phyloP scores from a whole-genome alignment of 305 asterid species.

The Fraxinus velutina region DNA sequence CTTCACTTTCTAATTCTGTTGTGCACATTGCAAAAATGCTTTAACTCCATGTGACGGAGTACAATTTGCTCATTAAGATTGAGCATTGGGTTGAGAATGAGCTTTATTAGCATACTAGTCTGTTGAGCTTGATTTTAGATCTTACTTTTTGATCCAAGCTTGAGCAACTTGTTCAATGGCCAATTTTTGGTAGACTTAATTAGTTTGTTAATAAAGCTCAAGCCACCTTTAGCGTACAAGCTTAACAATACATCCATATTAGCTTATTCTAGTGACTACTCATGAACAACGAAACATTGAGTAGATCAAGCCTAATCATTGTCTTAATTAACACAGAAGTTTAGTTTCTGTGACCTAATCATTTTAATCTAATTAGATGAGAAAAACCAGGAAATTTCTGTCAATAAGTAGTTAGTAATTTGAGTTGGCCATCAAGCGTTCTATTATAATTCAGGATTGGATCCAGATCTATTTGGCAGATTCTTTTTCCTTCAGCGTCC shows the following conservation, averaged over 20 bases:
- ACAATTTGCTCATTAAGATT: not conserved
- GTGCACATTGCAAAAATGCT: not conserved
- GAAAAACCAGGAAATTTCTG: not conserved
- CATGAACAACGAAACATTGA: not conserved
- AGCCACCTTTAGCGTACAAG: not conserved
- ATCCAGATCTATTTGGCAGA: not conserved
- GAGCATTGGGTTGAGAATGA: not conserved
- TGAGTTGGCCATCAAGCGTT: not conserved
- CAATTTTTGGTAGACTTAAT: not conserved
- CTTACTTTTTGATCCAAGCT: not conserved
- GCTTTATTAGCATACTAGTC: not conserved
- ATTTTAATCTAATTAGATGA: not conserved
- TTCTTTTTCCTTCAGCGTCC: not conserved
- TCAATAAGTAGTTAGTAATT: not conserved
- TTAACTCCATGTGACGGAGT: not conserved
- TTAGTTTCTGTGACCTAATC: not conserved
- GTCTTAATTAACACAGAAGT: not conserved
- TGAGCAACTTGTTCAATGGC: not conserved
- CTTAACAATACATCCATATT: not conserved
- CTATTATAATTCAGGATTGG: not conserved
- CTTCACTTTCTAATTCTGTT: not conserved
- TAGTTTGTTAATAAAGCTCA: not conserved
- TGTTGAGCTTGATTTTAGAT: not conserved
- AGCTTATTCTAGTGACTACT: not conserved
- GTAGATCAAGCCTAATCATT: not conserved